phyloP scores from a whole-genome alignment of 257 asterid species.

The Nemophila menziesii region DNA sequence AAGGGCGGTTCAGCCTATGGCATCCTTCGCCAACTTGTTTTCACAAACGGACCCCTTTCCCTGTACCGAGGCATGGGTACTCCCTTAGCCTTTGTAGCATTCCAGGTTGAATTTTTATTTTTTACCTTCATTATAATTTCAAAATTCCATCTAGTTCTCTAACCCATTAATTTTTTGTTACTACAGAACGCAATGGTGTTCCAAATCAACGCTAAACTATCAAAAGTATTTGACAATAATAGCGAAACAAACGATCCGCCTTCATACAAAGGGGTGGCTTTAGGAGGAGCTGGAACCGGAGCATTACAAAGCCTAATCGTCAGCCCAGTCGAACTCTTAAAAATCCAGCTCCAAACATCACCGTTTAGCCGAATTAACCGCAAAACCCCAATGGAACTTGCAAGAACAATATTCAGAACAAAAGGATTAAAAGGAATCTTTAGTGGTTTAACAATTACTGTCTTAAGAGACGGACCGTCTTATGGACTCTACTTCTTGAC shows the following conservation, averaged over 20 bases:
- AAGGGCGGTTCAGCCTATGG: conserved; percentile 31
- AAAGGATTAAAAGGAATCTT: conserved; percentile 53
- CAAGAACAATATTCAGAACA: conserved; percentile 26
- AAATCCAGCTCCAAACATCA: conserved; percentile 51
- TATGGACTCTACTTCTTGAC: conserved; percentile 65
- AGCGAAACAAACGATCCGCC: conserved; percentile 28
- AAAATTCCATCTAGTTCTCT: no score
- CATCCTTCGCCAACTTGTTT: conserved; percentile 36
- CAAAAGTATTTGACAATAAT: conserved; percentile 32
- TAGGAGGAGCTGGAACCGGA: conserved; percentile 61
- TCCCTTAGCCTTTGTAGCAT: conserved; percentile 59
- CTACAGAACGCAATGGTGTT: conserved; percentile 70
- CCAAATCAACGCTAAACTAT: conserved; percentile 49
- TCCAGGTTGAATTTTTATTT: conserved; percentile 35
- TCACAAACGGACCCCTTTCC: conserved; percentile 44
- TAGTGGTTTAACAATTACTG: conserved; percentile 52
- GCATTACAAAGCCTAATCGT: conserved; percentile 53
- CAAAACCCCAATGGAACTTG: conserved; percentile 37
- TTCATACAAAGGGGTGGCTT: conserved; percentile 44
- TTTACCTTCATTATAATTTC: neutral
- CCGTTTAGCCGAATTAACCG: conserved; percentile 2
- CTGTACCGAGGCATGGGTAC: conserved; percentile 80
- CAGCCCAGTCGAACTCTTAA: conserved; percentile 64
- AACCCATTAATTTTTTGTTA: neutral
- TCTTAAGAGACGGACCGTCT: conserved; percentile 64